A percentile compares a stretch with the other conserved stretches of the same genome.
Evolutionary conservation across 805 yeast genomes (phyloP).

Genomic region (Priceomyces castillae): DNA sequence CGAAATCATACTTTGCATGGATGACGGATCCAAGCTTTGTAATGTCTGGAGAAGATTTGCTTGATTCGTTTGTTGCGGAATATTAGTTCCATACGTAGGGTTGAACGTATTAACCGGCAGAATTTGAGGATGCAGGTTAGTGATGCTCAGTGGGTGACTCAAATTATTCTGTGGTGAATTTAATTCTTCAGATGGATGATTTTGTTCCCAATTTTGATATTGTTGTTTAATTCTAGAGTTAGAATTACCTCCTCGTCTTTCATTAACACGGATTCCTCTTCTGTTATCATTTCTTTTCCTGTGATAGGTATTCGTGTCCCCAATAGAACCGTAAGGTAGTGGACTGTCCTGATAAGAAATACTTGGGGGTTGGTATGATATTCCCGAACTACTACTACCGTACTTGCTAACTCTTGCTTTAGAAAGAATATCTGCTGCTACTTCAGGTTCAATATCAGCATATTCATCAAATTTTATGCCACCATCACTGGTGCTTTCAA

Average conservation of each 20-base stretch:
- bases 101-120: not conserved
- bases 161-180: not conserved
- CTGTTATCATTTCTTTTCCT: slow-evolving; percentile 14
- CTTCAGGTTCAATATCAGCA: slow-evolving; percentile 60
- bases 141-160: not conserved
- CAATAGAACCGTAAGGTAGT: slow-evolving; percentile 1
- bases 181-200: not conserved
- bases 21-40: slow-evolving; percentile 29
- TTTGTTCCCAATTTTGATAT: slow-evolving; percentile 4
- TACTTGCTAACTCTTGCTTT: slow-evolving; percentile 37
- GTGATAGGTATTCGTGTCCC: slow-evolving; percentile 5
- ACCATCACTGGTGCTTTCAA: slow-evolving; percentile 65
- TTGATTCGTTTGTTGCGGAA: slow-evolving; percentile 1
- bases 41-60: slow-evolving; percentile 14
- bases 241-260: slow-evolving; percentile 10
- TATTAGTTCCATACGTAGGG: not conserved
- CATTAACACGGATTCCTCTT: slow-evolving; percentile 9
- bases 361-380: slow-evolving; percentile 11
- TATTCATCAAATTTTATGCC: slow-evolving; percentile 84
- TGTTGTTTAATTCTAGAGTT: slow-evolving; percentile 5
- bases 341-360: slow-evolving; percentile 11
- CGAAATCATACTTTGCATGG: slow-evolving; percentile 32
- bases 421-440: slow-evolving; percentile 58
- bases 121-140: not conserved
- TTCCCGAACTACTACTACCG: slow-evolving; percentile 10